phyloP scores from a whole-genome alignment of 495 filamentous ascomycete genomes.

The Pyrenopolyporus hunteri region DNA sequence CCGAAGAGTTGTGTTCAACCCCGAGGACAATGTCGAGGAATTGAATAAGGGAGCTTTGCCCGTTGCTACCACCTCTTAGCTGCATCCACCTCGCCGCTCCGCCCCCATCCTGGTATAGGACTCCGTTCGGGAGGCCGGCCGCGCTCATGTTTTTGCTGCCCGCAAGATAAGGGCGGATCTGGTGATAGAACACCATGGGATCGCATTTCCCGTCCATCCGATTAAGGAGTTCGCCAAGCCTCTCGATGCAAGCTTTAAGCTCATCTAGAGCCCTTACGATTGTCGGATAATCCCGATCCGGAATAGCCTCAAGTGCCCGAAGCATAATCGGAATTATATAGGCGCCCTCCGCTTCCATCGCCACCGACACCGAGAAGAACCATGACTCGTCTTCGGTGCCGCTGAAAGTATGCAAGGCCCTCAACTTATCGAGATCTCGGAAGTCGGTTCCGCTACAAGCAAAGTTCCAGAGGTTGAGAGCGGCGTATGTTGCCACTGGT shows the following conservation, averaged over 20 bases:
- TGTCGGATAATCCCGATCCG: conserved; percentile 59
- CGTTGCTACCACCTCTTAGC: conserved; percentile 89
- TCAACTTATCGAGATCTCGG: conserved; percentile 73
- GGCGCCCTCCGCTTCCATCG: conserved; percentile 88
- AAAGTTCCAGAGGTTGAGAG: conserved; percentile 91
- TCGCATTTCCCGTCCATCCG: conserved; percentile 93
- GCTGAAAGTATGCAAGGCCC: conserved; percentile 84
- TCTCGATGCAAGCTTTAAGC: conserved; percentile 73
- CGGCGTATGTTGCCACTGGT: conserved; percentile 89
- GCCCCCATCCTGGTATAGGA: conserved; percentile 80
- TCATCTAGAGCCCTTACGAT: conserved; percentile 68
- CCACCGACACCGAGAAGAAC: conserved; percentile 95
- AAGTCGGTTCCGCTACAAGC: conserved; percentile 68
- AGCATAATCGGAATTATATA: conserved; percentile 82
- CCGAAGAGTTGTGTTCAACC: conserved; percentile 81
- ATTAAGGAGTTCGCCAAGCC: conserved; percentile 68
- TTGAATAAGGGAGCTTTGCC: conserved; percentile 92
- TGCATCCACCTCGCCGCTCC: conserved; percentile 71
- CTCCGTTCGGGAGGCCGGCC: conserved; percentile 83
- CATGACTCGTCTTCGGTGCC: conserved; percentile 93
- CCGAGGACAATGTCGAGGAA: conserved; percentile 91
- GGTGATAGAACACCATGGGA: conserved; percentile 90
- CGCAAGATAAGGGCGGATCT: conserved; percentile 89
- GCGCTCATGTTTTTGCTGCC: conserved; percentile 95
- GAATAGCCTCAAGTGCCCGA: conserved; percentile 71